Evolutionary conservation across 768 basidiomycete species (phyloP), one percentile per base, ranked within the genome.

Genomic region (Auriscalpium vulgare): DNA sequence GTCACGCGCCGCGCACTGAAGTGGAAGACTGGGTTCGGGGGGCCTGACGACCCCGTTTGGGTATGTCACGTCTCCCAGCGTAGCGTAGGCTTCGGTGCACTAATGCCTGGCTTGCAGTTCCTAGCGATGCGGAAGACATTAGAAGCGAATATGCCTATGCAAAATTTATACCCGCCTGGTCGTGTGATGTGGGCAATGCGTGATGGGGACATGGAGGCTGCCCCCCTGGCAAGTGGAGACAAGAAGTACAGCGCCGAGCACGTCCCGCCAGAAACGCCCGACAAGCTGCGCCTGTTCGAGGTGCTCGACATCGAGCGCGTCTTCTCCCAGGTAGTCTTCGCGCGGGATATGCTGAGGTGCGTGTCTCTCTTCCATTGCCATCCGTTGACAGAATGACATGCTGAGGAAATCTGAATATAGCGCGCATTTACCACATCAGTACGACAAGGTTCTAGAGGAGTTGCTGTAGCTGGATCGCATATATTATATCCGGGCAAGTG

Each of bases 311-410:
- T 84, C 13, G 84, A 90, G 69, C 78, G 79, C 62, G 86, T 88
- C 47, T 93, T 91, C 66, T 78, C 77, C 14, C 88, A 92, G 69
- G 81, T 92, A 55, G 80, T 91, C 7, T 92, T 92, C 70, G 82
- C 88, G 37, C 77, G 77, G 67, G 85, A 88, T 66, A 92, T 93
- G 91, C 73, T 93, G 58, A 84, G 82, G 87, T 85, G 59, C 37
- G 79, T 71, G 10, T 21, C 14, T 14, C 14, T 14, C 14, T 43
- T 21, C 23, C 29, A 29, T 29, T 29, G 4, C 29, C 29, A 7
- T 29, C 29, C 29, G 7, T 29, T 7, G 4, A 29, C 2, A 29
- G 29, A 29, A 11, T 16, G 11, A 44, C 54, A 16, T 55, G 44
- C 44, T 56, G 38, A 55, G 37, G 36, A 21, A 37, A 37, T 9